Base-by-base conservation (phyloP, 2,329 filamentous ascomycete species). In the Botryosphaeria agaves region DNA sequence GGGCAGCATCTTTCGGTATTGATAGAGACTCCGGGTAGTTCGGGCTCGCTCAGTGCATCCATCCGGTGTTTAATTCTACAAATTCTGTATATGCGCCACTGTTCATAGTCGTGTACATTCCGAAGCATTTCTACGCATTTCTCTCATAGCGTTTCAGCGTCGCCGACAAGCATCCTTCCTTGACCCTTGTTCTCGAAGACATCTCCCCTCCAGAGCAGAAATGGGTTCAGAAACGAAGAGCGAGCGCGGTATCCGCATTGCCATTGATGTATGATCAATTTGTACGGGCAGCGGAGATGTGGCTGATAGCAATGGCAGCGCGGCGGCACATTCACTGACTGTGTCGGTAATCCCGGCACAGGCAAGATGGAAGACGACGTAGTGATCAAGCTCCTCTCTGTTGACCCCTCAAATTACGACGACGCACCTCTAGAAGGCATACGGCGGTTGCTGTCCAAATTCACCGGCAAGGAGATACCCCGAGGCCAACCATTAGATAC, bases 371-470 rank as follows among this genome's bases (percentile, higher is more conserved):
- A 29, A 20, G 70, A 85, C 49, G 79, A 89, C 48, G 66, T 84
- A 31, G 64, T 91, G 33, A 83, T 89, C 55, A 91, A 91, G 57
- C 70, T 93, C 2, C 70, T 93, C 12, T 92, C 83, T 2, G 83
- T 87, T 44, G 85, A 93, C 50, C 85, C 85, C 2, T 66, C 72
- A 33, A 93, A 93, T 59, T 94, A 94, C 57, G 65, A 75, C 11
- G 85, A 94, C 61, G 85, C 85, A 8, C 85, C 85, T 2, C 67
- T 92, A 12, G 85, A 93, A 59, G 84, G 84, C 17, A 93, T 93
- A 47, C 72, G 85, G 11, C 75, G 85, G 34, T 74, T 93, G 33
- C 72, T 93, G 54, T 76, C 76, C 40, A 74, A 72, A 42, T 91
- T 91, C 52, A 71, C 74, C 2, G 65, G 67, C 32, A 65, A 67